A percentile compares a stretch with the other conserved stretches of the same genome.
Conservation (phyloP, 2,329 filamentous ascomycete species). For the Diaporthe caulivora region DNA sequence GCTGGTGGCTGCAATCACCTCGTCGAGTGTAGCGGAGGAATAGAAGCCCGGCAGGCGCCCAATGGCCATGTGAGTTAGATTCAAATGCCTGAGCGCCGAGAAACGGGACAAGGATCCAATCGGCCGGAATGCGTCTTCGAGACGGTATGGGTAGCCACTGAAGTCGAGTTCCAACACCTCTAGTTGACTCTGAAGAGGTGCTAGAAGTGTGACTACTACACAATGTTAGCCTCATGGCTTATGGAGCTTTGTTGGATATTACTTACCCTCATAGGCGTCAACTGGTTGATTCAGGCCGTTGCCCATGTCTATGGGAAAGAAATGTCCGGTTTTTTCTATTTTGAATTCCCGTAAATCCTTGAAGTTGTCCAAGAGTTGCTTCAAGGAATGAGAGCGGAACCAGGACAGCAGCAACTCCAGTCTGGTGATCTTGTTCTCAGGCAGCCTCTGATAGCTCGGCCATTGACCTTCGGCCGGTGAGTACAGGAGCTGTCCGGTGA, state of each 20-base stretch:
- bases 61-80: not conserved
- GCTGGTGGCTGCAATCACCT: not conserved
- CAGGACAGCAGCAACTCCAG: not conserved
- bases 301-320: not conserved
- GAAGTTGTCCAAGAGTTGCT: not conserved
- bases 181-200: not conserved
- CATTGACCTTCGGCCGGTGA: not conserved
- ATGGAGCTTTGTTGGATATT: not conserved
- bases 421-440: not conserved
- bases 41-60: not conserved
- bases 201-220: not conserved
- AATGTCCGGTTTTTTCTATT: rapidly evolving
- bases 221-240: not conserved
- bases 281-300: too few relatives aligned
- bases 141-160: not conserved
- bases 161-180: not conserved
- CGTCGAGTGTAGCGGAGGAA: too few relatives aligned
- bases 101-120: not conserved
- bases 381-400: not conserved
- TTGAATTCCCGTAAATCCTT: not conserved
- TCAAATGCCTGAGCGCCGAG: not conserved
- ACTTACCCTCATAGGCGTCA: not conserved
- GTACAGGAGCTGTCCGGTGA: not conserved
- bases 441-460: not conserved
- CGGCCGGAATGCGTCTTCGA: not conserved